A percentile compares a stretch with the other conserved stretches of the same genome.
phyloP scores from a whole-genome alignment of 495 filamentous ascomycete species.

The Penicillium canescens region DNA sequence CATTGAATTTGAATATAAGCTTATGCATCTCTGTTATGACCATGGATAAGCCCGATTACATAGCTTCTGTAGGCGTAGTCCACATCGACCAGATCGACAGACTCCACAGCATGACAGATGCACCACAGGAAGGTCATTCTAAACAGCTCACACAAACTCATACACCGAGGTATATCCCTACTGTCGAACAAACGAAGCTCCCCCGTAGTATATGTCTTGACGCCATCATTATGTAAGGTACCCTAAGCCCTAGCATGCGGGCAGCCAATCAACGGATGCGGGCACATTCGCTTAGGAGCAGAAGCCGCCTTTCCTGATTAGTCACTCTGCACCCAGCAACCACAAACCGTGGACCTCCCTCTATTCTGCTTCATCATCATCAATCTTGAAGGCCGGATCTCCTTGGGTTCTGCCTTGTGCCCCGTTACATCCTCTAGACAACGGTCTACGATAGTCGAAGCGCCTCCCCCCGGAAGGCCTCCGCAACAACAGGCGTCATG shows the following conservation, averaged over 20 bases:
- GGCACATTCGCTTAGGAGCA: slow-evolving; percentile 10
- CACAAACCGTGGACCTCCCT: slow-evolving; percentile 12
- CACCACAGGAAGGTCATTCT: too few relatives aligned
- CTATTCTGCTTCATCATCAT: slow-evolving; percentile 27
- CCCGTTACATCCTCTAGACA: slow-evolving; percentile 23
- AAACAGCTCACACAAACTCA: background rate
- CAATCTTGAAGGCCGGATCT: slow-evolving; percentile 35
- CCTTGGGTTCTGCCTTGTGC: slow-evolving; percentile 42
- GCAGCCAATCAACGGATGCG: slow-evolving; percentile 3
- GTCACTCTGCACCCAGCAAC: slow-evolving; percentile 8
- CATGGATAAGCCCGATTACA: slow-evolving; percentile 6
- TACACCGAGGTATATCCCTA: too few relatives aligned
- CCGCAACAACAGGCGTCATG: slow-evolving; percentile 52
- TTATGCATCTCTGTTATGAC: slow-evolving; percentile 1
- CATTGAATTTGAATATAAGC: background rate
- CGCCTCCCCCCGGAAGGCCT: slow-evolving; percentile 53
- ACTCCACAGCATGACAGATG: background rate
- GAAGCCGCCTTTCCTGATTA: slow-evolving; percentile 13
- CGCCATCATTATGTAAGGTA: slow-evolving; percentile 11
- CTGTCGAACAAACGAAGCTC: background rate
- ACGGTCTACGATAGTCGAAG: slow-evolving; percentile 35
- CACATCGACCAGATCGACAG: background rate
- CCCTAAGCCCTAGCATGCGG: slow-evolving; percentile 13
- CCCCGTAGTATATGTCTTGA: background rate
- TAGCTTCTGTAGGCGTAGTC: slow-evolving; percentile 7